Base-by-base conservation (phyloP, 2,329 filamentous ascomycete genomes). In the Fonsecaea monophora region DNA sequence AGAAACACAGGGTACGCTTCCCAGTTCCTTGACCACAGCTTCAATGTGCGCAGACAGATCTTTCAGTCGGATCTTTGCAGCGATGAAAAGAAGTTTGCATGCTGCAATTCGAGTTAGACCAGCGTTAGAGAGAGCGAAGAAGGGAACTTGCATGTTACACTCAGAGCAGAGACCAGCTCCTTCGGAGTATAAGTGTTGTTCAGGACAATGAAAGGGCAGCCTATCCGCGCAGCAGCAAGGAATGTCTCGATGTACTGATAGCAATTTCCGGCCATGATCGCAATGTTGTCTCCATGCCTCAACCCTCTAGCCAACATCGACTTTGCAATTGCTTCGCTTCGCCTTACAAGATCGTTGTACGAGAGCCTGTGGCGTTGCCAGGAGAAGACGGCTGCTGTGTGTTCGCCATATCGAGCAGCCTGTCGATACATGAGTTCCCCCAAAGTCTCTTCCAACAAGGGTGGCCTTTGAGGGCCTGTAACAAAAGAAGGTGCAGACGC, bases 281-380 rank as follows among this genome's bases (percentile, higher is more conserved):
- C 68, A 38, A 70, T 40, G 13, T 53, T 50, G 37, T 70, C 68
- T 25, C 67, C 67, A 53, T 70, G 63, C 48, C 57, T 53, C 34
- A 70, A 35, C 4, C 68, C 68, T 40, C 38, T 40, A 1, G 48
- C 66, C 32, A 68, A 53, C 68, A 70, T 66, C n/a, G 65, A 57
- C 34, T 56, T 68, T 9, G 68, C 68, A 34, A 70, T 42, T 32
- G 32, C 32, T 54, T 66, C 50, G 54, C 68, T 70, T 25, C 64
- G 55, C 3, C 83, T 79, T 76, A 97, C 92, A 8, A 98, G 86
- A 3, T 83, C 83, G 56, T 87, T 81, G 77, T 96, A 98, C 0
- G 89, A 94, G 62, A 62, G 50, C 30, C 95, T 81, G 1, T 81
- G 82, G 1, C 84, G 86, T 73, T 94, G 68, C 68, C 68, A 70